These are phyloP conservation scores for Leccinum broughii DNA, from an alignment of 768 basidiomycete genomes.

Conservation along the genomic window DNA sequence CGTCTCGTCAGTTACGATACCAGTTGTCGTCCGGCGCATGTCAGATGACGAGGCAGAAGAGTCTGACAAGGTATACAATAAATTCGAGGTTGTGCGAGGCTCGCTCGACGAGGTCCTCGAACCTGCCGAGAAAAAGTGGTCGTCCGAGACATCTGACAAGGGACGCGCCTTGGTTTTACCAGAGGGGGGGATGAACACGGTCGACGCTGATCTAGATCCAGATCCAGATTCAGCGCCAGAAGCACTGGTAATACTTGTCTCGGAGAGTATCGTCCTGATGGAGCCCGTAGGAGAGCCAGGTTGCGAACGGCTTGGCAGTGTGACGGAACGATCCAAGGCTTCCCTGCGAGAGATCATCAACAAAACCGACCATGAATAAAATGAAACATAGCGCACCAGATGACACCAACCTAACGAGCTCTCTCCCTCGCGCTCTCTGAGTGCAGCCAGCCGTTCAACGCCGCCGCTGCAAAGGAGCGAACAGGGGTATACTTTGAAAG, in stretches of 20 bases:
- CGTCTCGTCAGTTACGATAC: conserved; percentile 40
- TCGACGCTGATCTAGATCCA: too few relatives aligned
- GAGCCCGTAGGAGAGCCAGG: neutral
- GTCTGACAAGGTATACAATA: conserved; percentile 37
- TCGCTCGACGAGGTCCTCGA: conserved; percentile 35
- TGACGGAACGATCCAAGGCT: conserved; percentile 63
- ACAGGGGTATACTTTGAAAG: conserved; percentile 41
- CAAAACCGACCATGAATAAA: neutral
- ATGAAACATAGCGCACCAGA: conserved; percentile 59
- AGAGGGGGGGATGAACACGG: conserved; percentile 33
- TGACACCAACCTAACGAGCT: conserved; percentile 87
- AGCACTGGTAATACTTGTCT: too few relatives aligned
- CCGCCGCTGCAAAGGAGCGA: conserved; percentile 90
- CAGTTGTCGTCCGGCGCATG: conserved; percentile 29
- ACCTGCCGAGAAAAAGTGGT: conserved; percentile 46
- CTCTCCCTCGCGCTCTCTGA: conserved; percentile 78
- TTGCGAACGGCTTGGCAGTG: conserved; percentile 47
- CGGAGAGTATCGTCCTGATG: too few relatives aligned
- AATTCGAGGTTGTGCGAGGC: conserved; percentile 28
- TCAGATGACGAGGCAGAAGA: conserved; percentile 36
- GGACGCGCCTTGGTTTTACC: conserved; percentile 32
- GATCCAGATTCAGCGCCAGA: too few relatives aligned
- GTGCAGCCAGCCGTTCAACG: conserved; percentile 78
- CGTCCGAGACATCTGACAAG: conserved; percentile 40
- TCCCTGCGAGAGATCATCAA: conserved; percentile 53